phyloP scores from a whole-genome alignment of 352 stramenopile genomes.

The Phytopythium vexans region DNA sequence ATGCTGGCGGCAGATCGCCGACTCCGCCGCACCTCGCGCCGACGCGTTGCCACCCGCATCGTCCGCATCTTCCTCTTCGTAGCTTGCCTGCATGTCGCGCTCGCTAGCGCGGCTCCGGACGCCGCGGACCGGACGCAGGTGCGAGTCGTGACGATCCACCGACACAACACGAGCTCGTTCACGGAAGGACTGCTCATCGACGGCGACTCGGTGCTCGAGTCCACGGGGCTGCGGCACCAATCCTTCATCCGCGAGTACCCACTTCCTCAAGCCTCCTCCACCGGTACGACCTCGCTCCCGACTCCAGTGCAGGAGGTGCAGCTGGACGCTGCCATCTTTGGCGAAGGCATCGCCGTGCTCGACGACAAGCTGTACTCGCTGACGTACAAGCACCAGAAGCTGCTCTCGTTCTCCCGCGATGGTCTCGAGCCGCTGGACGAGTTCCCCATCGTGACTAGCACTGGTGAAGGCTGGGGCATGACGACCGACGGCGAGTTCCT shows the following conservation, averaged over 20 bases:
- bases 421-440: slow-evolving; percentile 49
- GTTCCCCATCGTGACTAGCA: slow-evolving; percentile 67
- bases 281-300: slow-evolving; percentile 8
- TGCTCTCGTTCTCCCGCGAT: slow-evolving; percentile 57
- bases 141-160: slow-evolving; percentile 54
- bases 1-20: no score
- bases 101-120: slow-evolving; percentile 6
- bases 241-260: slow-evolving; percentile 76
- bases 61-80: no score
- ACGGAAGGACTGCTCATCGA: slow-evolving; percentile 76
- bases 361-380: slow-evolving; percentile 78
- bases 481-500: slow-evolving; percentile 76
- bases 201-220: slow-evolving; percentile 62
- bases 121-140: slow-evolving; percentile 28
- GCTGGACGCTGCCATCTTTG: slow-evolving; percentile 64
- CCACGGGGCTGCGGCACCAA: slow-evolving; percentile 55
- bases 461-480: slow-evolving; percentile 88
- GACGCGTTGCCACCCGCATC: no score
- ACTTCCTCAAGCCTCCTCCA: slow-evolving; percentile 9
- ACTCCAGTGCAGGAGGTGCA: slow-evolving; percentile 40
- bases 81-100: no score
- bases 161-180: slow-evolving; percentile 64
- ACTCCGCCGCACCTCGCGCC: no score
- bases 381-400: slow-evolving; percentile 71
- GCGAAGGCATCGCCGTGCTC: slow-evolving; percentile 71